Evolutionary conservation across 164 flowering plant genomes (phyloP), one percentile per base, ranked within the genome.

Genomic region (Tinospora cordifolia): DNA sequence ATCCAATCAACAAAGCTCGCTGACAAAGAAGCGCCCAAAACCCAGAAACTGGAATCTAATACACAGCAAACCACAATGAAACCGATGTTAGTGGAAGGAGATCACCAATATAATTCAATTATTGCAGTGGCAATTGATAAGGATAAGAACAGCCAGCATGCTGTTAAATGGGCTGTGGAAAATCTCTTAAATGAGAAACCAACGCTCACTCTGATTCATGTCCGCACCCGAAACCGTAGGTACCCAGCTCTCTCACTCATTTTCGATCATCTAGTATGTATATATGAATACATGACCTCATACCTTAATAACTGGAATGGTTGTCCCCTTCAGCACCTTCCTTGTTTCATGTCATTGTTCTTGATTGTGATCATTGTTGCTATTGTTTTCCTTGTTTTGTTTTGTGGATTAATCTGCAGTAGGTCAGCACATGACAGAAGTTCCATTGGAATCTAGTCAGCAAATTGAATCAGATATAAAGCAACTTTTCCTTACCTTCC

Each of bases 121-220:
- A 39, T 49, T 7, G 72, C 69, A 8, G 76, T 75, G 25, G 78
- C 75, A 27, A 58, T 78, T 8, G 77, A 75, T 66, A 71, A 27
- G 46, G 80, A 80, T 57, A 78, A 69, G 69, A 71, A 69, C 41
- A 67, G 75, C 74, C 72, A 72, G 10, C 34, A 27, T 58, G 80
- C 80, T 8, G 71, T 80, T 10, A 74, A 65, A 69, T 79, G 82
- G 82, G 75, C 82, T 0, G 70, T 74, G 14, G 82, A 79, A 10
- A 67, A 76, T 30, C 69, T 76, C 38, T 71, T 66, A 17, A 17
- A 41, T 19, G 67, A 44, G 36, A 62, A 67, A 36, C 72, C 59
- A 22, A 21, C 13, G n/a, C 14, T 74, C 66, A n/a, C 38, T 62
- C 73, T 76, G 59, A 30, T 72, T 71, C 82, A 79, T 54, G 79